phyloP scores from a whole-genome alignment of 139 green algal genomes.

The Chlorella vulgaris region DNA sequence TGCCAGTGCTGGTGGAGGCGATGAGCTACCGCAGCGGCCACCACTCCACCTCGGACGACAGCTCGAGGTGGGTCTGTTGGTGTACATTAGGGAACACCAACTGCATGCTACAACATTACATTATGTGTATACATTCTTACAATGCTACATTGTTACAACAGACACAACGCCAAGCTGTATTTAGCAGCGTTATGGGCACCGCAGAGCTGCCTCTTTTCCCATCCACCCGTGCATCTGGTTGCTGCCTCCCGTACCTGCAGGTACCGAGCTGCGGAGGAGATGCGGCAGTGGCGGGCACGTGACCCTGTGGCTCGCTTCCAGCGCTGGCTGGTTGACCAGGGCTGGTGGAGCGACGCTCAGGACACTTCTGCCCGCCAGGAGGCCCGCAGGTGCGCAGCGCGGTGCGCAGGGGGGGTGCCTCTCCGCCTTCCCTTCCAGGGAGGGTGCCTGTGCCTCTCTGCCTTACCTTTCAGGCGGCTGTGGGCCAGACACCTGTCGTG shows the following conservation, averaged over 20 bases:
- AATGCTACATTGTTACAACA: no score
- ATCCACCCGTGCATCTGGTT: not conserved
- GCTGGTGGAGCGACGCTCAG: slow-evolving; percentile 71
- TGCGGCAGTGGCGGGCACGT: slow-evolving; percentile 73
- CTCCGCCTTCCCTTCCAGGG: no score
- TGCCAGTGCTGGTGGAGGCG: slow-evolving; percentile 80
- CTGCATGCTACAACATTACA: no score
- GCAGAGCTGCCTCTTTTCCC: not conserved
- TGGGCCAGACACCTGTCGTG: no score
- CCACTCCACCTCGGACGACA: slow-evolving; percentile 93
- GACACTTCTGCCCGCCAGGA: slow-evolving; percentile 44
- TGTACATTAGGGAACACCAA: no score
- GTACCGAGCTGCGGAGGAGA: slow-evolving; percentile 83
- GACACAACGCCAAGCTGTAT: no score
- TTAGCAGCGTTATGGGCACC: not conserved
- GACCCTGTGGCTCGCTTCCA: slow-evolving; percentile 86
- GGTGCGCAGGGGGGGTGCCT: not conserved
- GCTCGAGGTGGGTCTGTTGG: slow-evolving; percentile 50
- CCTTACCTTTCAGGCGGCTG: no score
- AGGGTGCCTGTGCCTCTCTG: no score
- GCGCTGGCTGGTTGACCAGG: slow-evolving; percentile 59
- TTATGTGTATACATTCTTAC: no score
- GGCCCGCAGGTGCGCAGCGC: not conserved
- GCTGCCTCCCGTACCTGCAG: slow-evolving; percentile 37
- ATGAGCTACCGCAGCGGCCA: slow-evolving; percentile 92